Percentiles rank a stretch among this genome's conserved stretches.
These are phyloP conservation scores for Auricularia sp. DNA, from an alignment of 768 basidiomycete species.

Conservation along the genomic window DNA sequence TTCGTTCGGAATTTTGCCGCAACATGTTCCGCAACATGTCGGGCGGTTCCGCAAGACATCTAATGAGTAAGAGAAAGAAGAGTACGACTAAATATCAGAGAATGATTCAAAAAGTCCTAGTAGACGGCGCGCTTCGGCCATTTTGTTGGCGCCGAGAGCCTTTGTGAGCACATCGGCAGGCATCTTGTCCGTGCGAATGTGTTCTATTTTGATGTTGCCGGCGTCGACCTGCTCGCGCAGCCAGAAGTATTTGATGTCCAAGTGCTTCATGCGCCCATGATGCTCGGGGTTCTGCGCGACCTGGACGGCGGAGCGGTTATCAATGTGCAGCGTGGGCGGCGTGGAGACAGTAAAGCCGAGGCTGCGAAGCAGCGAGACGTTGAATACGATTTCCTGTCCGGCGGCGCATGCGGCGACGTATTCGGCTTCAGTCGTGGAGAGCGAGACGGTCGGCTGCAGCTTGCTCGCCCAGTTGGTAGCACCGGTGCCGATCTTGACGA, in stretches of 20 bases:
- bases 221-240: conserved; percentile 10
- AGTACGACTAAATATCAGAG: not conserved
- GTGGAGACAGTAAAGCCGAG: conserved; percentile 3
- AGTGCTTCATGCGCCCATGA: conserved; percentile 23
- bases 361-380: conserved; percentile 10
- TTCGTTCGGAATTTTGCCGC: too few relatives aligned
- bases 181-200: conserved; percentile 12
- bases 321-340: conserved; percentile 20
- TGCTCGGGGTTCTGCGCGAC: conserved; percentile 20
- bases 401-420: conserved; percentile 11
- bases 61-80: not conserved
- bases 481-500: not conserved
- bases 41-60: too few relatives aligned
- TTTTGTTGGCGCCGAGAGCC: conserved; percentile 11
- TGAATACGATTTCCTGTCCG: conserved; percentile 16
- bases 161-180: conserved; percentile 24
- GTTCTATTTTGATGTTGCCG: not conserved
- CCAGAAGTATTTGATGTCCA: conserved; percentile 21
- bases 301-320: conserved; percentile 27
- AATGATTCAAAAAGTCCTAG: not conserved
- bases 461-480: conserved; percentile 2
- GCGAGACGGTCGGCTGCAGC: not conserved
- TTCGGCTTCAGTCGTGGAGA: conserved; percentile 6
- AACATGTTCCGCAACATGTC: too few relatives aligned
- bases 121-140: not conserved